Evolutionary conservation across 495 filamentous ascomycete species (phyloP).

Genomic region (Daldinia decipiens): DNA sequence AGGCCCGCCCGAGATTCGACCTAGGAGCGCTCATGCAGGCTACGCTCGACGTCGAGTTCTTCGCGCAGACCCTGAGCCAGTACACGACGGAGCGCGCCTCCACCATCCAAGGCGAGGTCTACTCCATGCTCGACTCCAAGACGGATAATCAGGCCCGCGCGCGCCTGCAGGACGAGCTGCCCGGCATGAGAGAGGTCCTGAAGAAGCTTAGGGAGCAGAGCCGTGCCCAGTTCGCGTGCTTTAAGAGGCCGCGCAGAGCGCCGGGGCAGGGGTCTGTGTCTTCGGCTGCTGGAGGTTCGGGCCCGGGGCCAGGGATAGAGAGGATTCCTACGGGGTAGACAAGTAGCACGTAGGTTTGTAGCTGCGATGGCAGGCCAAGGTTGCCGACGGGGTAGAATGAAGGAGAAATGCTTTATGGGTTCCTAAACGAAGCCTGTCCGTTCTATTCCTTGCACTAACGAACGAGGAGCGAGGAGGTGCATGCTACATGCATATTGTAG

Average conservation of each 20-base stretch:
- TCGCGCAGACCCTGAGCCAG: slow-evolving; percentile 87
- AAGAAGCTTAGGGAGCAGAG: slow-evolving; percentile 85
- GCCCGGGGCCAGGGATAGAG: slow-evolving; percentile 27
- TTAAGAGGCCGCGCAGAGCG: slow-evolving; percentile 64
- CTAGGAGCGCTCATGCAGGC: slow-evolving; percentile 93
- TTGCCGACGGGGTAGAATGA: not conserved
- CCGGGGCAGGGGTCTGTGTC: not conserved
- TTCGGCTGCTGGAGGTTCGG: not conserved
- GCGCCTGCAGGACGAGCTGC: slow-evolving; percentile 83
- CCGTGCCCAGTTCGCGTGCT: slow-evolving; percentile 86
- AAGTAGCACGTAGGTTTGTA: not conserved
- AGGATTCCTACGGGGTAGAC: slow-evolving; percentile 45
- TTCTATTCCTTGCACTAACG: not conserved
- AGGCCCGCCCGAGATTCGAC: slow-evolving; percentile 70
- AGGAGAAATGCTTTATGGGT: not conserved
- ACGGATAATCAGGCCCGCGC: slow-evolving; percentile 86
- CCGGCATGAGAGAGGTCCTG: slow-evolving; percentile 84
- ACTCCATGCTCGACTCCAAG: slow-evolving; percentile 84
- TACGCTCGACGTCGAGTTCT: slow-evolving; percentile 95
- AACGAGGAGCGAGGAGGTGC: not conserved
- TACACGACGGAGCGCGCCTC: slow-evolving; percentile 87
- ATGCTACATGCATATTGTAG: not conserved
- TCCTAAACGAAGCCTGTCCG: too few species aligned
- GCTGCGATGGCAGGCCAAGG: not conserved
- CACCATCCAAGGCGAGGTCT: slow-evolving; percentile 84